A percentile compares a stretch with the other conserved stretches of the same genome.
Conservation (phyloP, 225 moss, liverwort and hornwort species). For the Climacium dendroides region DNA sequence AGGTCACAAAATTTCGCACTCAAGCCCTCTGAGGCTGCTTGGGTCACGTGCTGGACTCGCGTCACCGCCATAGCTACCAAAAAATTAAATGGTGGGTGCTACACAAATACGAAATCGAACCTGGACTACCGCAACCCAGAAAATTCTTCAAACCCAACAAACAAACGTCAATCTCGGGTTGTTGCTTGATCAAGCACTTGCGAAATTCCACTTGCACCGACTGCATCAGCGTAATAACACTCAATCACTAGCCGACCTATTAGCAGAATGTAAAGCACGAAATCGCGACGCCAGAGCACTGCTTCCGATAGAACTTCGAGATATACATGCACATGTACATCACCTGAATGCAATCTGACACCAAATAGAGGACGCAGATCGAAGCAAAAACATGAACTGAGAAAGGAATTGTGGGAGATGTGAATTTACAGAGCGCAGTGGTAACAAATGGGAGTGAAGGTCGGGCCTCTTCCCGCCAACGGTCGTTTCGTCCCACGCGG, state of each 20-base stretch:
- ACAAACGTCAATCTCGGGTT: background rate
- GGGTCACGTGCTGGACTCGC: constrained; percentile 22
- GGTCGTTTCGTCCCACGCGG: background rate
- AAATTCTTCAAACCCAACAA: background rate
- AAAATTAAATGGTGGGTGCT: background rate
- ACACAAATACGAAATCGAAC: too few species aligned
- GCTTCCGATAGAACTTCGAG: background rate
- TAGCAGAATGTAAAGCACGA: too few species aligned
- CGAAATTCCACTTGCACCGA: background rate
- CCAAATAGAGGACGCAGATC: background rate
- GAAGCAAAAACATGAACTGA: background rate
- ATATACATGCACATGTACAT: background rate
- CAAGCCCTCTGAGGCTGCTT: constrained; percentile 28
- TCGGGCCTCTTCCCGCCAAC: background rate
- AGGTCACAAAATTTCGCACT: constrained; percentile 30
- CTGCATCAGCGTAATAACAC: background rate
- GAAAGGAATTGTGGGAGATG: background rate
- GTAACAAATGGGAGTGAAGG: background rate
- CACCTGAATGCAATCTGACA: background rate
- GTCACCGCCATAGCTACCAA: constrained; percentile 10
- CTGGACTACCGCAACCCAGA: background rate
- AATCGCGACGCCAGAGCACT: background rate
- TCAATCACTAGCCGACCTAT: too few species aligned
- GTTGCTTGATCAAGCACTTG: background rate
- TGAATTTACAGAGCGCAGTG: background rate